Base-by-base conservation (phyloP, 2,329 filamentous ascomycete genomes). In the Pseudonectria buxi region DNA sequence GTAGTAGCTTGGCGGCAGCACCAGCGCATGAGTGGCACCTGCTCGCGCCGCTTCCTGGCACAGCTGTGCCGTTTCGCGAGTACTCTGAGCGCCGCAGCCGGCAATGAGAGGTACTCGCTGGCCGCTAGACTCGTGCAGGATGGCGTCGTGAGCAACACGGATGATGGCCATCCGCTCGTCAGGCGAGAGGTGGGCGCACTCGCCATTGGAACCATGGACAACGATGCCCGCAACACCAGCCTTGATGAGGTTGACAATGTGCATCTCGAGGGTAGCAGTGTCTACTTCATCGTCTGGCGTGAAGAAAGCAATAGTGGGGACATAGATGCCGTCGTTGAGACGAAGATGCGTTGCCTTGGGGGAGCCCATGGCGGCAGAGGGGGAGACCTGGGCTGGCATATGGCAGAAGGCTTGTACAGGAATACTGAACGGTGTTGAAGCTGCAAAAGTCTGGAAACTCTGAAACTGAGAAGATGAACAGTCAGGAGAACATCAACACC, bases 121-220 rank as follows among this genome's bases (percentile, higher is more conserved):
- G 9, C 43, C 46, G 11, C 36, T 48, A 10, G 40, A 36, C 37
- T 54, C 51, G 26, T 54, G 46, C 26, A 51, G 39, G 36, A 54
- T 54, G 24, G 49, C 44, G 26, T 54, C 51, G 27, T 51, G 38
- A 10, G 83, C 62, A 84, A 69, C 47, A 69, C 65, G 4, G 67
- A 60, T 87, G 45, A 90, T 76, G 35, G 78, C 65, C 28, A 75
- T 73, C 38, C 84, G 77, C 62, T 90, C 86, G 15, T 72, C 67
- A 46, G 81, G 79, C 18, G 80, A 80, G 22, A 92, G 71, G 55
- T 89, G 85, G 13, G 87, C 84, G 5, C 85, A 85, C 65, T 92
- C 86, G 50, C 86, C 86, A 53, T 90, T 92, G 53, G 81, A 87
- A 30, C 86, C 86, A 57, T 89, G 85, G 9, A 83, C 86, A 32